phyloP scores from a whole-genome alignment of 331 rosid species.

The Rosa hybrid region DNA sequence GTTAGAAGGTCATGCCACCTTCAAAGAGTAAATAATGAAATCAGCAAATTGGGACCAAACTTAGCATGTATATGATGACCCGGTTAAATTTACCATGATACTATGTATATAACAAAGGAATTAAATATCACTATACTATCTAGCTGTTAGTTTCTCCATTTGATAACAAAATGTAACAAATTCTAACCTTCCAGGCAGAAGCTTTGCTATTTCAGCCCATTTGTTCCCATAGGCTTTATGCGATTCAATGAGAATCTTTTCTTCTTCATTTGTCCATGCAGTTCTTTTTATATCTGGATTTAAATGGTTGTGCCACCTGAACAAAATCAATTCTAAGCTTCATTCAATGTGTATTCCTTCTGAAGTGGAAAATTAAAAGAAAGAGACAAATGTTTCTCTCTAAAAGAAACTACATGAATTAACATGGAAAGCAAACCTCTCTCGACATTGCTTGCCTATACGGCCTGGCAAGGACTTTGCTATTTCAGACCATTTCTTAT shows the following conservation, averaged over 20 bases:
- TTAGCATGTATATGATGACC: background rate
- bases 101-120: background rate
- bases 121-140: background rate
- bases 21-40: background rate
- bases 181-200: slow-evolving; percentile 50
- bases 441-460: slow-evolving; percentile 67
- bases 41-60: background rate
- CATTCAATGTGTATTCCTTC: background rate
- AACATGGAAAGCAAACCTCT: slow-evolving; percentile 31
- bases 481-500: slow-evolving; percentile 46
- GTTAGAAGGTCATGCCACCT: background rate
- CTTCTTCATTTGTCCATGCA: slow-evolving; percentile 60
- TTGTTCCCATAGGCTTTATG: slow-evolving; percentile 52
- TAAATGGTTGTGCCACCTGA: slow-evolving; percentile 65
- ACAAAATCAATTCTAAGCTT: background rate
- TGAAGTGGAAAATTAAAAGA: background rate
- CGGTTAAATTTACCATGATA: background rate
- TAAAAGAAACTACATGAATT: background rate
- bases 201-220: slow-evolving; percentile 64
- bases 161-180: background rate
- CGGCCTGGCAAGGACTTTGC: slow-evolving; percentile 57
- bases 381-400: background rate
- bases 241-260: slow-evolving; percentile 34
- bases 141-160: background rate
- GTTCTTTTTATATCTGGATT: slow-evolving; percentile 57